phyloP scores from a whole-genome alignment of 2,329 filamentous ascomycete genomes.

The Zasmidium citrigriseum region DNA sequence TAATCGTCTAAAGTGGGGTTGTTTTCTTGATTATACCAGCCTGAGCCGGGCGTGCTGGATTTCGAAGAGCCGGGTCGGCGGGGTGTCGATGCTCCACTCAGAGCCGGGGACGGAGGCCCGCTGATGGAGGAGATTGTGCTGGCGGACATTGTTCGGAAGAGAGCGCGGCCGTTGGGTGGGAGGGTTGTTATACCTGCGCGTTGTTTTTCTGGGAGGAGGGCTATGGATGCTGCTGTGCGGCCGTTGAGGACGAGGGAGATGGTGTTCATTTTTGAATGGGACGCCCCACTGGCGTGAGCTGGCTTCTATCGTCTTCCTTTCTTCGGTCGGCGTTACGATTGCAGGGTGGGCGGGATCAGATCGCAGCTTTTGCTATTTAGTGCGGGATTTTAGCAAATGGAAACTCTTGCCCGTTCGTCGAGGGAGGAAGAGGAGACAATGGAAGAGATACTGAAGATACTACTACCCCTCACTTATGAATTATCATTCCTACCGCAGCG shows the following conservation, averaged over 20 bases:
- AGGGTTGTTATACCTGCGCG: slow-evolving; percentile 12
- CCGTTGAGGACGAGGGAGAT: slow-evolving; percentile 31
- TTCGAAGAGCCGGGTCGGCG: slow-evolving; percentile 2
- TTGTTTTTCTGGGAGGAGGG: slow-evolving; percentile 20
- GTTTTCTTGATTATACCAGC: slow-evolving; percentile 32
- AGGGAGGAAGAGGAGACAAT: neutral
- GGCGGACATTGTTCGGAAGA: slow-evolving; percentile 1
- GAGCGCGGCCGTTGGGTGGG: neutral
- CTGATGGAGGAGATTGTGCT: neutral
- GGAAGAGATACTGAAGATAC: neutral
- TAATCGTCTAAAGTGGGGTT: slow-evolving; percentile 33
- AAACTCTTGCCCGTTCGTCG: neutral
- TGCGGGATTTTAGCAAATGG: neutral
- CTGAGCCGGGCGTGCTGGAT: slow-evolving; percentile 13
- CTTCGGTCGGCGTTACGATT: neutral
- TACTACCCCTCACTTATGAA: neutral
- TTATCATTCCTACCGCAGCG: neutral
- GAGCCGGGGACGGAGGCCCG: neutral
- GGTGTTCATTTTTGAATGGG: slow-evolving; percentile 27
- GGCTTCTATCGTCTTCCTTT: neutral
- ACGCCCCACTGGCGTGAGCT: neutral
- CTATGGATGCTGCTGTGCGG: slow-evolving; percentile 25
- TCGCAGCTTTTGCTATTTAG: neutral
- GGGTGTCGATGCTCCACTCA: neutral
- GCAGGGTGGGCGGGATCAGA: neutral